Percentiles rank a stretch among this genome's conserved stretches.
Conservation (phyloP, 2,329 filamentous ascomycete genomes). For the Exophiala viscosa region DNA sequence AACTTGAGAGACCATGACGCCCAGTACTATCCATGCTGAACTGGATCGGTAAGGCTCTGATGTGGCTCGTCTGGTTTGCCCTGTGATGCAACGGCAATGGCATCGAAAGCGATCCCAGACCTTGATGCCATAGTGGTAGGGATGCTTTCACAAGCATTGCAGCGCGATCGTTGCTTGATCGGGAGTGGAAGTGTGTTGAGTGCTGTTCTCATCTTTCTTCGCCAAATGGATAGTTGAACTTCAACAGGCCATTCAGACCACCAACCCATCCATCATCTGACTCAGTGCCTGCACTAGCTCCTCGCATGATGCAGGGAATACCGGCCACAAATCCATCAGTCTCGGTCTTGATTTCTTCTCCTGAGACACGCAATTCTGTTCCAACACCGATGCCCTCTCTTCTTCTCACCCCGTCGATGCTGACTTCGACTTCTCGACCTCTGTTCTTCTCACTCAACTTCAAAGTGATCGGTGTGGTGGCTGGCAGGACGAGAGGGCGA, state of each 20-base stretch:
- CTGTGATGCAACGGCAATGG: no score
- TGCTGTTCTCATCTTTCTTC: slow-evolving; percentile 45
- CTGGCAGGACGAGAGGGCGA: slow-evolving; percentile 81
- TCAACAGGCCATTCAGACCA: slow-evolving; percentile 84
- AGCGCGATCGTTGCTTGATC: not conserved
- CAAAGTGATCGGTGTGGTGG: slow-evolving; percentile 78
- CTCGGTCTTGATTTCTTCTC: slow-evolving; percentile 63
- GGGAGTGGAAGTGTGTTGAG: not conserved
- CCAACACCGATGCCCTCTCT: slow-evolving; percentile 66
- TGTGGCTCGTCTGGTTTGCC: no score
- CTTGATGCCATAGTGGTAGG: no score
- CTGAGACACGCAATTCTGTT: slow-evolving; percentile 82
- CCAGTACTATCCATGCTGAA: no score
- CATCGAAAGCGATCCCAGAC: no score
- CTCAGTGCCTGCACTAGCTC: slow-evolving; percentile 45
- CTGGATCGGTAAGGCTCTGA: no score
- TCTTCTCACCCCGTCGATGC: slow-evolving; percentile 68
- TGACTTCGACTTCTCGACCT: slow-evolving; percentile 71
- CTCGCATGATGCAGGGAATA: slow-evolving; percentile 84
- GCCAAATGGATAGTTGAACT: slow-evolving; percentile 97
- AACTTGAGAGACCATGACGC: no score
- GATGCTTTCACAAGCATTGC: no score
- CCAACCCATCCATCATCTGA: slow-evolving; percentile 94
- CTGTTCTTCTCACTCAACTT: slow-evolving; percentile 77
- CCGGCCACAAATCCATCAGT: slow-evolving; percentile 64